phyloP scores from a whole-genome alignment of 2,329 filamentous ascomycete species.

The Xylariaceae sp. region DNA sequence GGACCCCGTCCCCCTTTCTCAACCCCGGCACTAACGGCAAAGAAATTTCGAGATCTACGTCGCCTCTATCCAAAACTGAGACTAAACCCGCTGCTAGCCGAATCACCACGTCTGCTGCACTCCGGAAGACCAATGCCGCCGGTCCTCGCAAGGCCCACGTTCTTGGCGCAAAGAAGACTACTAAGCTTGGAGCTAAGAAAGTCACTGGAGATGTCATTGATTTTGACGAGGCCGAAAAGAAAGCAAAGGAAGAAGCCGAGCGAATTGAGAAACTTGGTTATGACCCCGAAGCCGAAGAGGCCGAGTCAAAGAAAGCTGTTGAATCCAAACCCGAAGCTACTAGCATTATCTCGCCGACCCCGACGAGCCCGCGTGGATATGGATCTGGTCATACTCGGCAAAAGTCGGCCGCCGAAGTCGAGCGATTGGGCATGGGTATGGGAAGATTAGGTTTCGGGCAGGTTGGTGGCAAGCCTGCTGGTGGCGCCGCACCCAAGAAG shows the following conservation, averaged over 20 bases:
- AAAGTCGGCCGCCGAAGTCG: constrained; percentile 76
- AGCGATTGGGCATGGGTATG: constrained; percentile 88
- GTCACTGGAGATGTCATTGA: constrained; percentile 79
- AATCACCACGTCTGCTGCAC: constrained; percentile 76
- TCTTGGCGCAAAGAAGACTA: constrained; percentile 81
- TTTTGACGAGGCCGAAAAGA: constrained; percentile 96
- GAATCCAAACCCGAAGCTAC: constrained; percentile 51
- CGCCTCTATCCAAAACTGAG: constrained; percentile 71
- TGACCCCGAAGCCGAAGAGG: constrained; percentile 83
- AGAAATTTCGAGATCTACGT: constrained; percentile 75
- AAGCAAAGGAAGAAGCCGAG: constrained; percentile 96
- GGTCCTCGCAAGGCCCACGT: constrained; percentile 81
- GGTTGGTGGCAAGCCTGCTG: constrained; percentile 65
- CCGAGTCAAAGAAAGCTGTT: constrained; percentile 47
- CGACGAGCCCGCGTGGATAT: constrained; percentile 70
- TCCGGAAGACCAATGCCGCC: constrained; percentile 71
- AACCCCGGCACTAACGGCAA: constrained; percentile 75
- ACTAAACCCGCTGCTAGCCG: constrained; percentile 67
- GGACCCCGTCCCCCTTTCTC: constrained; percentile 88
- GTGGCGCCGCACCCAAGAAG: constrained; percentile 64
- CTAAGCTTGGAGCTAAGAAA: constrained; percentile 93
- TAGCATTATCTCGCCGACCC: constrained; percentile 72
- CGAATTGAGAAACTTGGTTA: constrained; percentile 95
- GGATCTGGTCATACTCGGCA: constrained; percentile 62
- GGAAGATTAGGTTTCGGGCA: constrained; percentile 86